Evolutionary conservation across 306 rosid species (phyloP).

Genomic region (Malus domestica): DNA sequence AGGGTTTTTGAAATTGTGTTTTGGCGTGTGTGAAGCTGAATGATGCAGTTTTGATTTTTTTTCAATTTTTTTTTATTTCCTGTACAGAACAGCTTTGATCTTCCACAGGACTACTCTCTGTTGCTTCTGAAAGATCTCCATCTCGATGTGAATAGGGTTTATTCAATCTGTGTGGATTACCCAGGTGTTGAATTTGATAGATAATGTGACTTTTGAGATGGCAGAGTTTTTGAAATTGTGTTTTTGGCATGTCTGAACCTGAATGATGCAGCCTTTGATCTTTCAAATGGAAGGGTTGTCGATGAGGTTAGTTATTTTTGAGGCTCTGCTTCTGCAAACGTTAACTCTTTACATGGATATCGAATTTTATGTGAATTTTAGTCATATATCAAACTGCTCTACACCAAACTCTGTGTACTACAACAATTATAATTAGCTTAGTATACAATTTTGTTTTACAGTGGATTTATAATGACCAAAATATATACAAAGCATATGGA

Average conservation of each 20-base stretch:
- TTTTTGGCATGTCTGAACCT: conserved; percentile 43
- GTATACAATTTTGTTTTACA: too few relatives aligned
- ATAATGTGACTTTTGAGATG: background rate
- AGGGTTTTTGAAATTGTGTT: too few relatives aligned
- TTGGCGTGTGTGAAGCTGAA: too few relatives aligned
- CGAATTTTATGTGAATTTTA: too few relatives aligned
- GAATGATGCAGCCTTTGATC: conserved; percentile 87
- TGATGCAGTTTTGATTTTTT: background rate
- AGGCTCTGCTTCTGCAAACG: background rate
- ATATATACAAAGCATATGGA: too few relatives aligned
- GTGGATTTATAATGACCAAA: too few relatives aligned
- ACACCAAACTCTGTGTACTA: too few relatives aligned
- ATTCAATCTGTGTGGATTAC: background rate
- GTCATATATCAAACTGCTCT: too few relatives aligned
- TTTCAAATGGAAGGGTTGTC: conserved; percentile 68
- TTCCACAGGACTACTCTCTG: conserved; percentile 65
- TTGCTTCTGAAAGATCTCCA: conserved; percentile 77
- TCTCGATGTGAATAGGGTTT: conserved; percentile 48
- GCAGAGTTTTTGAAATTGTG: background rate
- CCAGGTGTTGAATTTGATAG: background rate
- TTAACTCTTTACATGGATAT: too few relatives aligned
- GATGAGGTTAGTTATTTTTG: conserved; percentile 57
- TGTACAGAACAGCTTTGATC: conserved; percentile 71
- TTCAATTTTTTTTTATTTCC: background rate
- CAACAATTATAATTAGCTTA: too few relatives aligned